Base-by-base conservation (phyloP, 1,284 basidiomycete genomes). In the Rhodotorula sp. region DNA sequence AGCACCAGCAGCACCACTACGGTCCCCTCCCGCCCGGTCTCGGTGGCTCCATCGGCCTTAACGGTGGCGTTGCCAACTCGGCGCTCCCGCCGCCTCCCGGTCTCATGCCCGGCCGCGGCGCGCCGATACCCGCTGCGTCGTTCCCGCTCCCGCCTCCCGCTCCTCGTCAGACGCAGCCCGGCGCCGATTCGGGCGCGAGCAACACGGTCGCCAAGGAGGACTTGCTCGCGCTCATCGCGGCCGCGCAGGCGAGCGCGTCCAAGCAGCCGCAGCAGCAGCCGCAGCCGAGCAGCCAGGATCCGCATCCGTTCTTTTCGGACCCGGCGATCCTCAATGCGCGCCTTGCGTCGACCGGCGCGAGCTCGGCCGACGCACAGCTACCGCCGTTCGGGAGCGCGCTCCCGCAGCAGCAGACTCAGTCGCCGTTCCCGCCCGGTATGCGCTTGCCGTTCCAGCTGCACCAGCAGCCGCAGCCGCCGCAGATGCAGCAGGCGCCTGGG, bases 81-180 rank as follows among this genome's bases (percentile, higher is more conserved):
- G 69, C 68, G 2, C 61, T 75, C 14, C 69, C 72, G 4, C 74
- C 72, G 10, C 71, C 73, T 23, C 73, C 73, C 4, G 73, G 73
- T 1, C 69, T 74, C 50, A 52, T 65, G 23, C 65, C 61, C n/a
- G 57, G 54, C 19, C 64, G 66, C 9, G 54, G 55, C 25, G 60
- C 67, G 5, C 42, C 71, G 3, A 75, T 75, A 34, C 71, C 74
- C 1, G 71, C 74, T 21, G 74, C 74, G n/a, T 67, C 64, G 21
- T 75, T 75, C 69, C 74, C 74, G 13, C 67, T 75, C 0, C 74
- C 74, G 25, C 74, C 74, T n/a, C 67, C 74, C 4, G 74, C 72
- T 7, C 74, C 74, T 19, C 60, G 69, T 25, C 60, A 67, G 59
- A 65, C 42, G 50, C 58, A 52, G 42, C 54, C 64, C 23, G 61